Evolutionary conservation across 2,329 filamentous ascomycete species (phyloP).

Genomic region (Xylariales sp.): DNA sequence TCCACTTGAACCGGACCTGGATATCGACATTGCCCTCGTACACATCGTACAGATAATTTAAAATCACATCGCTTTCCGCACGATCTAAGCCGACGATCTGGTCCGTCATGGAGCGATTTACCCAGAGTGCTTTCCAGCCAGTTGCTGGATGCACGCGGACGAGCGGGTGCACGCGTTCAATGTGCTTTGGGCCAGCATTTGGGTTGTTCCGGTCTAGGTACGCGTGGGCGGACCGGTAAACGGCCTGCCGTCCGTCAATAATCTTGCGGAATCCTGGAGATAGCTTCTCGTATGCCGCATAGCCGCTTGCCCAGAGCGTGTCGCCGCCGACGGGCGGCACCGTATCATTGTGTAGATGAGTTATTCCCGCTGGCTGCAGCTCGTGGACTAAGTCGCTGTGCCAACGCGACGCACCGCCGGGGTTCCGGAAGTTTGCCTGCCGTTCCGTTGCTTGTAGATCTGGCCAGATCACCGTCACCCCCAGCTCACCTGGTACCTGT

Average conservation of each 20-base stretch:
- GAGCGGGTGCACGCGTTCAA: constrained; percentile 76
- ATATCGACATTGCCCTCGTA: constrained; percentile 78
- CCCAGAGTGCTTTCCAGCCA: constrained; percentile 79
- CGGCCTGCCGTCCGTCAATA: constrained; percentile 73
- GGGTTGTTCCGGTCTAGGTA: constrained; percentile 75
- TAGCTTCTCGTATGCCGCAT: constrained; percentile 78
- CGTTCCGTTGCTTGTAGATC: constrained; percentile 72
- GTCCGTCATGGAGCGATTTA: constrained; percentile 76
- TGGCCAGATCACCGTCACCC: constrained; percentile 77
- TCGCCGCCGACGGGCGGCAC: constrained; percentile 74
- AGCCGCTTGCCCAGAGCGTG: constrained; percentile 78
- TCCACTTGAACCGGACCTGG: constrained; percentile 79
- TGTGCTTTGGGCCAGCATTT: constrained; percentile 69
- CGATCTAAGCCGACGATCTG: constrained; percentile 76
- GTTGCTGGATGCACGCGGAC: constrained; percentile 78
- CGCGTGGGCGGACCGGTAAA: constrained; percentile 73
- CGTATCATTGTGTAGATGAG: constrained; percentile 76
- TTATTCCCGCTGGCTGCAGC: constrained; percentile 75
- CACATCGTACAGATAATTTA: constrained; percentile 74
- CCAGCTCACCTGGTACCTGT: constrained; percentile 74
- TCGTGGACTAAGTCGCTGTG: constrained; percentile 79
- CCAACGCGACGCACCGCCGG: constrained; percentile 75
- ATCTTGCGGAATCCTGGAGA: constrained; percentile 76
- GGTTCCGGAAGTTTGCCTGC: constrained; percentile 71
- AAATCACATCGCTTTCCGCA: constrained; percentile 74